A percentile compares a stretch with the other conserved stretches of the same genome.
Conservation (phyloP, 306 rosid species). For the Mimosa pudica region DNA sequence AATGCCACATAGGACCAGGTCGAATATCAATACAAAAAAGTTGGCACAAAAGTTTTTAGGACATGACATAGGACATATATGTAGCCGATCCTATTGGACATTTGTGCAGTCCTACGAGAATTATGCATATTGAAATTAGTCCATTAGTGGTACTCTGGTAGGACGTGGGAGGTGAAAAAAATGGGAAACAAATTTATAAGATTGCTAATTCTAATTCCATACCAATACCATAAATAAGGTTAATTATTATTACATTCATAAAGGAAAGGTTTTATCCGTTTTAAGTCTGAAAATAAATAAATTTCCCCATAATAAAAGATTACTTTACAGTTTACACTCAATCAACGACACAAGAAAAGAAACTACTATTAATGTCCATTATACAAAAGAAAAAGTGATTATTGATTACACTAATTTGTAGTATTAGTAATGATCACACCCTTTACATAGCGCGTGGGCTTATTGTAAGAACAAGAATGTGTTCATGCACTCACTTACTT, state of each 20-base stretch:
- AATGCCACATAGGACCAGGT: no score
- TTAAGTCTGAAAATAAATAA: not conserved
- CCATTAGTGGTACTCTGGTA: no score
- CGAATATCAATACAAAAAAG: no score
- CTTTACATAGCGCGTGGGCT: constrained; percentile 35
- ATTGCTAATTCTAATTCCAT: not conserved
- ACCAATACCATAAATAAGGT: no score
- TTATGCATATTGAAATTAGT: not conserved
- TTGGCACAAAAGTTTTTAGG: no score
- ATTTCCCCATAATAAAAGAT: not conserved
- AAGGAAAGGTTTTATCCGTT: not conserved
- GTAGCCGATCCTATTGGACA: no score
- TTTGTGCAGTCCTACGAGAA: not conserved
- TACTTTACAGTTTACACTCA: not conserved
- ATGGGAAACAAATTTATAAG: not conserved
- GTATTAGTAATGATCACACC: not conserved
- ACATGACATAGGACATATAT: no score
- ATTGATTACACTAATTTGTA: not conserved
- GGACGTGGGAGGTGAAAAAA: not conserved
- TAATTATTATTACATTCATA: not conserved
- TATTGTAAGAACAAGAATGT: constrained; percentile 25
- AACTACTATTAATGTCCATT: not conserved
- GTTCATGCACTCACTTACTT: constrained; percentile 18
- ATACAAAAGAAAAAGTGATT: not conserved
- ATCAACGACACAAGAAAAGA: not conserved